Evolutionary conservation across 2,329 filamentous ascomycete species (phyloP).

Genomic region (Beauveria sp.): DNA sequence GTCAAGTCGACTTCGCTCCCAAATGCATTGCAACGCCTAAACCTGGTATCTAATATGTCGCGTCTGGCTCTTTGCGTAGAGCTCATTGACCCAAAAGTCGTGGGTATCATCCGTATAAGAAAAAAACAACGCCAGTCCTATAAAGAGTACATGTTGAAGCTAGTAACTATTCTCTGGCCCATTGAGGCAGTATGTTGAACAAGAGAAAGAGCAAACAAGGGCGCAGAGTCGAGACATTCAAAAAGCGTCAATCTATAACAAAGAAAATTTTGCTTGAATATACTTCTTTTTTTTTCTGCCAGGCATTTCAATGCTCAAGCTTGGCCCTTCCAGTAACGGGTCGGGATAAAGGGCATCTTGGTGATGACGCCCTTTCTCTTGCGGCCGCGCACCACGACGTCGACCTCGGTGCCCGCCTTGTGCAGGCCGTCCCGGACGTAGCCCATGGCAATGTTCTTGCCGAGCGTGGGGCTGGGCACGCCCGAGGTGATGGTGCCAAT

Average conservation of each 20-base stretch:
- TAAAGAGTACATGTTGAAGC: constrained; percentile 12
- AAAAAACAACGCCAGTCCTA: constrained; percentile 5
- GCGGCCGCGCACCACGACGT: constrained; percentile 70
- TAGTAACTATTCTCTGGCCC: constrained; percentile 5
- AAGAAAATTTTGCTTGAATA: not conserved
- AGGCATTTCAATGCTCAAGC: not conserved
- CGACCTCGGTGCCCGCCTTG: constrained; percentile 75
- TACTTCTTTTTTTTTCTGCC: not conserved
- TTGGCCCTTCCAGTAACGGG: constrained; percentile 60
- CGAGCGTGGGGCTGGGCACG: constrained; percentile 77
- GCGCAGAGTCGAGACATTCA: not conserved
- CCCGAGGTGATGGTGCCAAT: constrained; percentile 84
- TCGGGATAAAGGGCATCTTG: constrained; percentile 83
- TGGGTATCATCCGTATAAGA: not conserved
- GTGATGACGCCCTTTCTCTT: constrained; percentile 65
- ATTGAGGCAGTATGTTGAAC: not conserved
- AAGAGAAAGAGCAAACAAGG: not conserved
- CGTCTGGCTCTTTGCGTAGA: not conserved
- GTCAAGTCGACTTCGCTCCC: not conserved
- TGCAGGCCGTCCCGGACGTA: constrained; percentile 77
- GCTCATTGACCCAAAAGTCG: not conserved
- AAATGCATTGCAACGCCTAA: constrained; percentile 9
- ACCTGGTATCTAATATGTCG: constrained; percentile 1
- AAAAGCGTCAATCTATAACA: constrained; percentile 8
- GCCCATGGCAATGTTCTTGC: constrained; percentile 93